Evolutionary conservation across 139 green algal species (phyloP).

Genomic region (Limnomonas spitsbergensis): DNA sequence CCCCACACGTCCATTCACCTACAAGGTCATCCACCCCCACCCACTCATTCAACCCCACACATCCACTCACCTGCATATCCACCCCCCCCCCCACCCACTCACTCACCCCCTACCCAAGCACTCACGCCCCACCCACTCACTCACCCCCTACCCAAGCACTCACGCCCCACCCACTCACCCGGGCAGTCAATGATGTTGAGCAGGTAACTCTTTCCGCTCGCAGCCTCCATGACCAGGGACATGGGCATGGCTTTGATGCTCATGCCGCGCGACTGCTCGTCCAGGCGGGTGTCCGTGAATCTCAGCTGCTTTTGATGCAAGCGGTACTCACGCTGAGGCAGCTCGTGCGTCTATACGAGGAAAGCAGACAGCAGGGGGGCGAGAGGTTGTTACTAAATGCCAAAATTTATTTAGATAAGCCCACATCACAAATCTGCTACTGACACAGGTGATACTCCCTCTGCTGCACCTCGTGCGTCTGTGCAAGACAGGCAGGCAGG

Average conservation of each 20-base stretch:
- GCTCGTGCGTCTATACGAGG: conserved; percentile 35
- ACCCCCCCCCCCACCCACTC: too few species aligned
- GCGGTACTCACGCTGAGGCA: conserved; percentile 35
- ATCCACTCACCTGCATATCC: too few species aligned
- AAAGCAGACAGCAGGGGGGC: not conserved
- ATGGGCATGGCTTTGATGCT: conserved; percentile 93
- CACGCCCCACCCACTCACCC: conserved; percentile 5
- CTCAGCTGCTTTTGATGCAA: conserved; percentile 64
- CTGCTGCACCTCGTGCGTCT: too few species aligned
- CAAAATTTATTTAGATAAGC: too few species aligned
- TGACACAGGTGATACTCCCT: too few species aligned
- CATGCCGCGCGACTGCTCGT: conserved; percentile 90
- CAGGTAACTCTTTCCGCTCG: conserved; percentile 82
- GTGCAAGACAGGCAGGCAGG: too few species aligned
- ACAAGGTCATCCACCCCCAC: too few species aligned
- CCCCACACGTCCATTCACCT: too few species aligned
- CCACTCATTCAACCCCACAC: too few species aligned
- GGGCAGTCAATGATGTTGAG: conserved; percentile 91
- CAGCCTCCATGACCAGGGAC: conserved; percentile 80
- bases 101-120: too few species aligned
- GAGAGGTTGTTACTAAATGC: conserved; percentile 2
- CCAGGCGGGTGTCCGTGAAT: conserved; percentile 94
- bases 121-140: too few species aligned
- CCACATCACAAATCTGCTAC: too few species aligned
- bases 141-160: not conserved